phyloP scores from a whole-genome alignment of 2,329 filamentous ascomycete genomes.

The Fusarium sp. region DNA sequence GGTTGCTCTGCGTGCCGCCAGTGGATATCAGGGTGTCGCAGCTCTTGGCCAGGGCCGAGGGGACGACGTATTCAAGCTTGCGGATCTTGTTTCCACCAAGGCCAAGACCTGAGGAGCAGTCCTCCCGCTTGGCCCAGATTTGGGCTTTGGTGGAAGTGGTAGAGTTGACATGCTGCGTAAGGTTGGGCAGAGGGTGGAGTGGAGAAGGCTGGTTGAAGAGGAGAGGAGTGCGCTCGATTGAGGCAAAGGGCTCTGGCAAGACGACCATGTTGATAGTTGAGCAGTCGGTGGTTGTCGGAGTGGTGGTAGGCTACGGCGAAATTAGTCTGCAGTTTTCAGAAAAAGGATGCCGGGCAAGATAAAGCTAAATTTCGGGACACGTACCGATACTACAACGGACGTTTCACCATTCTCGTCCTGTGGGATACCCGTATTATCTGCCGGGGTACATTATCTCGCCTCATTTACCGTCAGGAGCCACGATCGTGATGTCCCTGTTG shows the following conservation, averaged over 20 bases:
- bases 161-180: background rate
- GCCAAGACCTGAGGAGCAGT: background rate
- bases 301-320: no score
- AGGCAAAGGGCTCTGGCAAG: background rate
- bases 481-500: no score
- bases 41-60: constrained; percentile 49
- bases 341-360: no score
- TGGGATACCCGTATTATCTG: no score
- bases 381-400: no score
- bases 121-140: background rate
- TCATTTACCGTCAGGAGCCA: no score
- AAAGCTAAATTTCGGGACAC: no score
- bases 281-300: no score
- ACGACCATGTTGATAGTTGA: background rate
- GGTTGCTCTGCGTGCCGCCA: constrained; percentile 56
- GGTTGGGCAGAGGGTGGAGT: background rate
- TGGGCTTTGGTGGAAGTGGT: background rate
- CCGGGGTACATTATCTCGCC: no score
- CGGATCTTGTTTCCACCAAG: background rate
- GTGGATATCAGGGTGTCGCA: constrained; percentile 53
- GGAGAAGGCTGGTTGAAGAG: background rate
- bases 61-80: constrained; percentile 41
- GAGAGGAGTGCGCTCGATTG: background rate
- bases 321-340: no score
- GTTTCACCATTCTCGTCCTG: no score